Base-by-base conservation (phyloP, 164 flowering plant genomes). In the Sextonia rubra region DNA sequence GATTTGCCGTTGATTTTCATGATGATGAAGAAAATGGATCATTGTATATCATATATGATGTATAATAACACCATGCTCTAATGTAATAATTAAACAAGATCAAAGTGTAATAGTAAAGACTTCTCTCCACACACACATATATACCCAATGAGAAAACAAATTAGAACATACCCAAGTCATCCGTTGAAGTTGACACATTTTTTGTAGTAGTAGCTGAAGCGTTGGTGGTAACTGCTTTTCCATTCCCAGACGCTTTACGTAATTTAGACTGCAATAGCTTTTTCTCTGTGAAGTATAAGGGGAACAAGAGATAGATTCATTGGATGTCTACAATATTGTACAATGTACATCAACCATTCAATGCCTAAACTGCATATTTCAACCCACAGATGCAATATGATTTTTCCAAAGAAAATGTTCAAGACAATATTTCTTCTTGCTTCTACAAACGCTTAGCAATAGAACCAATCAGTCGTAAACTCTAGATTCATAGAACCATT, bases 141-240 rank as follows among this genome's bases (percentile, higher is more conserved):
- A 37, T 37, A 37, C 44, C 44, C 44, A 37, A 37, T 37, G 11
- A 12, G n/a, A 52, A 52, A 52, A 12, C 5, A 52, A 52, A 12
- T 52, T 61, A 61, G 8, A 12, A 44, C 74, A 71, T 77, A 93
- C 95, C 93, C 81, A 91, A 81, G 81, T 87, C 92, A 60, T 86
- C 90, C 9, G 98, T 91, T 55, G 93, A 90, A 26, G 95, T 93
- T 22, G 94, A 87, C 3, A 74, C 83, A 70, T 91, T 85, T 80
- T 82, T 91, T 60, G 78, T 88, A 69, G 22, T 71, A 24, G 22
- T 71, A 24, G 66, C 14, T 27, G 80, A 56, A 73, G 60, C 76
- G 73, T 76, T 84, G 77, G 72, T 77, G 25, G 52, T 24, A 74
- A 74, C 9, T 25, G 78, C 73, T 52, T 78, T 86, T 68, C 79